Evolutionary conservation across 2,329 filamentous ascomycete species (phyloP), one percentile per base, ranked within the genome.

Genomic region (Pseudogymnoascus sp.): DNA sequence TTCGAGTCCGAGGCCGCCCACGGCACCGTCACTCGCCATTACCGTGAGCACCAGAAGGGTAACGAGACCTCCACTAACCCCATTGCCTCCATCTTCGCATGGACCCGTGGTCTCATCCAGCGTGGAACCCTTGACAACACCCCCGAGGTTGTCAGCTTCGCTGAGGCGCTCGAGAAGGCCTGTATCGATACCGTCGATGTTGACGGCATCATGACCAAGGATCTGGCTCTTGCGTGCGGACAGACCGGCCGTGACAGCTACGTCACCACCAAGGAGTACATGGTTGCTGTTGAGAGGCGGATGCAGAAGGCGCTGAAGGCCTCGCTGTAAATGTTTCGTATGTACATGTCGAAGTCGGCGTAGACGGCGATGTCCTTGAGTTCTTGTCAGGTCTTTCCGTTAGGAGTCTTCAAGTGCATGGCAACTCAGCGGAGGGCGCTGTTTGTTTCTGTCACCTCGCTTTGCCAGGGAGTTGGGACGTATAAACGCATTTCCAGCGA

Each of bases 141-240:
- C n/a, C 92, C 92, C 31, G 92, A 97, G 68, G 82, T 99, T 29
- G 86, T 96, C 64, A 84, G 89, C 59, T 99, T 96, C 72, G 94
- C 93, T 63, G 90, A 97, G 80, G 85, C 83, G 72, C 84, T 99
- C 61, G 94, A 99, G 83, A 83, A 89, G 76, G 94, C 94, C 37
- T 97, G 94, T 76, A 82, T 97, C 64, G 92, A 97, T 76, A 93
- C 93, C 27, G 94, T 99, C 68, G 90, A 97, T 74, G 77, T 89
- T 63, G 93, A 97, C 73, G 90, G 90, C 66, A 89, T 97, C 80
- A 99, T 97, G 94, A 99, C 94, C 76, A 99, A 99, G 86, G 94
- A 99, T 77, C 79, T 99, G 70, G 94, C 94, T n/a, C 84, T 97
- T 64, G 89, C 92, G 58, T 94, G 90, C 75, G 94, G 94, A 71